Evolutionary conservation across 2,329 filamentous ascomycete species (phyloP).

Genomic region (Venturia oleaginea): DNA sequence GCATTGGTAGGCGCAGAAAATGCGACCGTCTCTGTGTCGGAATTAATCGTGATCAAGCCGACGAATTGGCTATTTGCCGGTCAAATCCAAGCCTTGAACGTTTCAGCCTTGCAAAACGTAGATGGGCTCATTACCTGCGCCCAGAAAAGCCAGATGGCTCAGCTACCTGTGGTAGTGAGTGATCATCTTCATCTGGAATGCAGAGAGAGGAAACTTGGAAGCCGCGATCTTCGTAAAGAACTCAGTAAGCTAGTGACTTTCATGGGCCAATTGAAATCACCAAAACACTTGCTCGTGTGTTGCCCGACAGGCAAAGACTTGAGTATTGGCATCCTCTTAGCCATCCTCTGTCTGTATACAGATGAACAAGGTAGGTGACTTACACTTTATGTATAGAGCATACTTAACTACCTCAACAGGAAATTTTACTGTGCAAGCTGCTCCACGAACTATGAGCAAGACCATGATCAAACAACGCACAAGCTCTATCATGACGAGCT

Average conservation of each 20-base stretch:
- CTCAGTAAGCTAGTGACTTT: conserved; percentile 56
- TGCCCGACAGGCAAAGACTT: conserved; percentile 75
- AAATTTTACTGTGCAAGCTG: not conserved
- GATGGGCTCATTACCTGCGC: conserved; percentile 37
- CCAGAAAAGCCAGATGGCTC: conserved; percentile 23
- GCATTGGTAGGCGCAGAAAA: conserved; percentile 26
- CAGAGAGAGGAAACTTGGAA: conserved; percentile 65
- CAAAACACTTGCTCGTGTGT: conserved; percentile 43
- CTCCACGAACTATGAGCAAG: conserved; percentile 51
- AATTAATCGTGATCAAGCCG: conserved; percentile 28
- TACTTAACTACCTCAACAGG: conserved; percentile 1
- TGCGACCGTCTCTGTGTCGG: conserved; percentile 14
- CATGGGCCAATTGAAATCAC: conserved; percentile 26
- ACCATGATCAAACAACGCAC: conserved; percentile 65
- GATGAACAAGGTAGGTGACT: conserved; percentile 44
- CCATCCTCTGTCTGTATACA: conserved; percentile 65
- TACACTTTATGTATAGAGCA: not conserved
- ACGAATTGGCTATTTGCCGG: conserved; percentile 33
- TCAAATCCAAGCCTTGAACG: conserved; percentile 28
- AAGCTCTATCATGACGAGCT: conserved; percentile 71
- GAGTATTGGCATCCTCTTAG: conserved; percentile 67
- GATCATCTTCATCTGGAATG: conserved; percentile 52
- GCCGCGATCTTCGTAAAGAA: conserved; percentile 68
- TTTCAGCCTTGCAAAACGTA: conserved; percentile 29
- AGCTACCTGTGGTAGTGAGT: conserved; percentile 28